Conservation (phyloP, 2,329 filamentous ascomycete species). For the Trichophyton schoenleinii region DNA sequence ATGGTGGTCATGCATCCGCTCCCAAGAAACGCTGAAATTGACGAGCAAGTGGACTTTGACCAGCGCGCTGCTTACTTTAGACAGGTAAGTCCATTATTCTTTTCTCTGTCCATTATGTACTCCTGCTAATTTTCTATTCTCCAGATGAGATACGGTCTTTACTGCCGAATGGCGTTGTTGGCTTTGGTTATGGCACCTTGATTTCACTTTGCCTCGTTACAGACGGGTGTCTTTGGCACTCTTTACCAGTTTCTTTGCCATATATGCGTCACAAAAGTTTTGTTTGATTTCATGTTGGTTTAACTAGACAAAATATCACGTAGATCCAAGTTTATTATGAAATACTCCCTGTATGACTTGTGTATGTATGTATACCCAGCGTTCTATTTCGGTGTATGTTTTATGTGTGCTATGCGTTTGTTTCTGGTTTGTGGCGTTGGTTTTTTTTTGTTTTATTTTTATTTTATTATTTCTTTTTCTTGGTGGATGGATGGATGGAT, state of each 20-base stretch:
- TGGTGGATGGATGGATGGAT: not conserved
- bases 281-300: not conserved
- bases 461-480: not conserved
- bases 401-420: not conserved
- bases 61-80: conserved; percentile 94
- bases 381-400: not conserved
- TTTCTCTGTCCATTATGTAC: not conserved
- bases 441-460: not conserved
- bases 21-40: conserved; percentile 84
- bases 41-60: conserved; percentile 94
- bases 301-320: conserved; percentile 1
- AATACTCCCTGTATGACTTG: not conserved
- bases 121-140: conserved; percentile 2
- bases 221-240: not conserved
- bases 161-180: conserved; percentile 93
- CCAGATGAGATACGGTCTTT: conserved; percentile 94
- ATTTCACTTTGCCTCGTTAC: conserved; percentile 7
- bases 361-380: not conserved
- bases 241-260: not conserved
- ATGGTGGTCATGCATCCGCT: conserved; percentile 95
- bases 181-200: conserved; percentile 69
- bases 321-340: not conserved
- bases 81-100: conserved; percentile 58
- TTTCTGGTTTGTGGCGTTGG: not conserved
- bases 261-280: not conserved